Conservation (phyloP, 768 basidiomycete genomes). For the Lactarius vividus region DNA sequence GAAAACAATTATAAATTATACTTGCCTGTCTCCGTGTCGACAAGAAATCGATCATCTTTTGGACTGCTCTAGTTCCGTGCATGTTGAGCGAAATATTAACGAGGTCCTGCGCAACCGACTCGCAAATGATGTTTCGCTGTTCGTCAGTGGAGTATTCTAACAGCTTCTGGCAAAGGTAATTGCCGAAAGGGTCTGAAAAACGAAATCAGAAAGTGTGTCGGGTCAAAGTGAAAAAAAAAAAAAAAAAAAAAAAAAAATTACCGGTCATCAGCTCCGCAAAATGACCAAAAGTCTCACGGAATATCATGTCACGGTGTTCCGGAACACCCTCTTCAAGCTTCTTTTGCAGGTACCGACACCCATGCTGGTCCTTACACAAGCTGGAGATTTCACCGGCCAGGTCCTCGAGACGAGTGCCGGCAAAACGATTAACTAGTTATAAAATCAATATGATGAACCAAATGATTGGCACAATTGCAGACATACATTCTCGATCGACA, state of each 20-base stretch:
- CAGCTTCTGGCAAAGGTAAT: conserved; percentile 97
- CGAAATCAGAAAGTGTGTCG: neutral
- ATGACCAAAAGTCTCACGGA: conserved; percentile 95
- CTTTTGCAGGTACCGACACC: conserved; percentile 97
- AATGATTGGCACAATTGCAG: conserved; percentile 20
- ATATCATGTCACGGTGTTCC: conserved; percentile 99
- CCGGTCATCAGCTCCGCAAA: conserved; percentile 99
- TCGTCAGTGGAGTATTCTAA: conserved; percentile 97
- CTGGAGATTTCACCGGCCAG: conserved; percentile 91
- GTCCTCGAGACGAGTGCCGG: conserved; percentile 94
- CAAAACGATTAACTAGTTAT: conserved; percentile 85
- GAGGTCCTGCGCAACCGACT: conserved; percentile 94
- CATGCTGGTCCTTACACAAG: conserved; percentile 98
- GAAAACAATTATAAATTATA: conserved; percentile 35
- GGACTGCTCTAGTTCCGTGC: conserved; percentile 99
- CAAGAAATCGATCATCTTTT: conserved; percentile 99
- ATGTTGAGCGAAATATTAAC: conserved; percentile 99
- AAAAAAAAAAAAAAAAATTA: conserved; percentile 36
- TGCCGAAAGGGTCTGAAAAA: conserved; percentile 88
- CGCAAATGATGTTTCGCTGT: conserved; percentile 94
- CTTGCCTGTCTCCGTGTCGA: conserved; percentile 90
- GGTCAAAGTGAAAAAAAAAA: too few species aligned
- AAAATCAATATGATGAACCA: neutral
- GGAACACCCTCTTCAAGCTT: conserved; percentile 95
- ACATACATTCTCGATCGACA: conserved; percentile 79